Percentiles rank a stretch among this genome's conserved stretches.
These are phyloP conservation scores for Suhomyces canberraensis DNA, from an alignment of 805 yeast genomes.

Conservation along the genomic window DNA sequence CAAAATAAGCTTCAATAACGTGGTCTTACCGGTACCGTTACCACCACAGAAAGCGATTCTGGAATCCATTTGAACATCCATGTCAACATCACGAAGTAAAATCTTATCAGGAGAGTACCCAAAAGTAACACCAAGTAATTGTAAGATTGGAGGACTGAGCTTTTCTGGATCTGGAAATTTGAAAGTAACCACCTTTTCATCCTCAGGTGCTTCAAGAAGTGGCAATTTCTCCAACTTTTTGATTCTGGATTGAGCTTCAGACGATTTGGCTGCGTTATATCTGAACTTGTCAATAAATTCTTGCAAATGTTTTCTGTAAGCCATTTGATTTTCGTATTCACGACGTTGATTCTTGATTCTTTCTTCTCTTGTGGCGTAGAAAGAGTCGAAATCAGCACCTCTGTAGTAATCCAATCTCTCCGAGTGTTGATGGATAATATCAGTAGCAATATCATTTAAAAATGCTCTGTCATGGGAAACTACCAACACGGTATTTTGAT, in stretches of 20 bases:
- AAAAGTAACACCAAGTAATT: constrained; percentile 79
- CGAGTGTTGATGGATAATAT: constrained; percentile 95
- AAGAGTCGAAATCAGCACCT: constrained; percentile 89
- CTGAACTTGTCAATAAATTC: constrained; percentile 93
- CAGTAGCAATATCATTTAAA: constrained; percentile 96
- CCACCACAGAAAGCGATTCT: constrained; percentile 98
- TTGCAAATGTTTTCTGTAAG: constrained; percentile 88
- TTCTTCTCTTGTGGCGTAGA: constrained; percentile 92
- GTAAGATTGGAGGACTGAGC: constrained; percentile 90
- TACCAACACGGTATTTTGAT: constrained; percentile 88
- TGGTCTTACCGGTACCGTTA: constrained; percentile 98
- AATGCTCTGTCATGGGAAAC: constrained; percentile 98
- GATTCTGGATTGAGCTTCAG: constrained; percentile 97
- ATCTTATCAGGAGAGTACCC: constrained; percentile 71
- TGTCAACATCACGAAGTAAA: constrained; percentile 71
- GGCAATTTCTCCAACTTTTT: constrained; percentile 96
- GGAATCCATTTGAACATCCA: constrained; percentile 90
- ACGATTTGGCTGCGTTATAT: constrained; percentile 95
- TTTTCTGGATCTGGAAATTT: constrained; percentile 94
- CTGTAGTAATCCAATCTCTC: constrained; percentile 95
- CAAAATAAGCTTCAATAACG: constrained; percentile 81
- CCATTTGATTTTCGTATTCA: constrained; percentile 98
- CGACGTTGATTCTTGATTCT: constrained; percentile 88
- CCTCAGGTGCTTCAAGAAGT: constrained; percentile 88
- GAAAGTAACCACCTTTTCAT: constrained; percentile 79